Conservation (phyloP, 2,329 filamentous ascomycete species). For the Akanthomyces lecanii region DNA sequence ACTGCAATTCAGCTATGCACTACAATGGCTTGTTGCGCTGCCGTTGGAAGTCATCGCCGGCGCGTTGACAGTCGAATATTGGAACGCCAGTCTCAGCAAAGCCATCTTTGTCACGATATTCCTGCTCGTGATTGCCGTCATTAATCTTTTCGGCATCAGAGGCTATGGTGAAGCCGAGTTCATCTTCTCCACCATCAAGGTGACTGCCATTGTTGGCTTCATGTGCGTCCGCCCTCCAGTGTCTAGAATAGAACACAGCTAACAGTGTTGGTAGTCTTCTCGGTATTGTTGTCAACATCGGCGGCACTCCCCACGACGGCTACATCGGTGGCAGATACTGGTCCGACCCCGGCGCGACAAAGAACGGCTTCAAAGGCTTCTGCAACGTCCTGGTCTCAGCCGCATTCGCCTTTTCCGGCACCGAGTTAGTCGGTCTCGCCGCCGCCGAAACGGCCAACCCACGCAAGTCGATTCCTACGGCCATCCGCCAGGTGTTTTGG, state of each 20-base stretch:
- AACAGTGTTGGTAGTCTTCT: constrained; percentile 32
- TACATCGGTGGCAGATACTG: constrained; percentile 40
- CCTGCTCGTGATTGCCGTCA: constrained; percentile 39
- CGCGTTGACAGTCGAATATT: constrained; percentile 47
- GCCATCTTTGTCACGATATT: constrained; percentile 51
- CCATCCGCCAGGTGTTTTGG: constrained; percentile 66
- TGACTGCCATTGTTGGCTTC: constrained; percentile 52
- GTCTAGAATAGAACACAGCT: background rate
- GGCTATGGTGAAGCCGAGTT: constrained; percentile 52
- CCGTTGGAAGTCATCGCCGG: constrained; percentile 48
- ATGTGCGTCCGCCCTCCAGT: constrained; percentile 33
- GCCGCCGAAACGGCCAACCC: constrained; percentile 64
- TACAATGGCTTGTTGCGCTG: constrained; percentile 45
- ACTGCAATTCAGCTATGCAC: constrained; percentile 16
- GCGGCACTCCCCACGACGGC: constrained; percentile 46
- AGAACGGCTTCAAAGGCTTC: constrained; percentile 65
- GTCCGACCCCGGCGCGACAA: constrained; percentile 47
- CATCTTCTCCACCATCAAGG: constrained; percentile 47
- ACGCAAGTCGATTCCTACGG: constrained; percentile 65
- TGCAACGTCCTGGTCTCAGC: constrained; percentile 64
- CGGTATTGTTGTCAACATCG: constrained; percentile 50
- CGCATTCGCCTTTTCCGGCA: constrained; percentile 64
- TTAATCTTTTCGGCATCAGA: constrained; percentile 49
- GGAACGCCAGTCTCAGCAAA: constrained; percentile 41
- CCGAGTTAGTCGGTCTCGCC: constrained; percentile 62